Evolutionary conservation across 441 rosid species (phyloP), one percentile per base, ranked within the genome.

Genomic region (Melastoma candidum): DNA sequence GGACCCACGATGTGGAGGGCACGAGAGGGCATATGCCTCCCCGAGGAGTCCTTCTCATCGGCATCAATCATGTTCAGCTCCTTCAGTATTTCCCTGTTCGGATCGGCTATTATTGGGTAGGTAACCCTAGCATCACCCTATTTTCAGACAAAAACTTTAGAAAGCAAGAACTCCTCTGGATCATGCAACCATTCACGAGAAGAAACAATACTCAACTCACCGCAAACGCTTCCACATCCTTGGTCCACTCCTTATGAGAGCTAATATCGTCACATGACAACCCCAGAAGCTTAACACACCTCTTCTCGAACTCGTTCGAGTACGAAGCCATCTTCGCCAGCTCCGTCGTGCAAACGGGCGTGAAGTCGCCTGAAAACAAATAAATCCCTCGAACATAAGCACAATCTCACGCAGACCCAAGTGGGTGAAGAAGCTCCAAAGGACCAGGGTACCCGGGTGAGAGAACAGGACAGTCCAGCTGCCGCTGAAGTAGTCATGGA

Each of bases 11-110:
- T 78, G 60, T 81, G 94, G 55, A 88, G 81, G 46, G 95, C 92
- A 58, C 88, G 82, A 55, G 95, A 88, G 0, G 95, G 95, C 7
- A 73, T 51, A 5, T 24, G 60, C 26, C 62, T 63, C 25, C 82
- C 83, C 0, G 68, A 57, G 12, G 73, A 10, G 39, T 85, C 92
- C 22, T 17, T 17, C 26, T 73, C 89, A 7, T 80, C 79, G 0
- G 97, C 80, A 44, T 84, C 97, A 43, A 88, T 70, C 94, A 84
- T 92, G 72, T 92, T 88, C 25, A 82, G 92, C 52, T 78, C 72
- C 60, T 70, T 64, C 45, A 85, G 71, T 36, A 81, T 53, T 60
- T 79, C 74, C 46, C 80, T 64, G 7, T 67, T 71, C 26, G 87
- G 85, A 57, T 88, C 95, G 1, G 92, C 84, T 0, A 84, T 76